Conservation (phyloP, 2,329 filamentous ascomycete species). For the Nemania bipapillata region DNA sequence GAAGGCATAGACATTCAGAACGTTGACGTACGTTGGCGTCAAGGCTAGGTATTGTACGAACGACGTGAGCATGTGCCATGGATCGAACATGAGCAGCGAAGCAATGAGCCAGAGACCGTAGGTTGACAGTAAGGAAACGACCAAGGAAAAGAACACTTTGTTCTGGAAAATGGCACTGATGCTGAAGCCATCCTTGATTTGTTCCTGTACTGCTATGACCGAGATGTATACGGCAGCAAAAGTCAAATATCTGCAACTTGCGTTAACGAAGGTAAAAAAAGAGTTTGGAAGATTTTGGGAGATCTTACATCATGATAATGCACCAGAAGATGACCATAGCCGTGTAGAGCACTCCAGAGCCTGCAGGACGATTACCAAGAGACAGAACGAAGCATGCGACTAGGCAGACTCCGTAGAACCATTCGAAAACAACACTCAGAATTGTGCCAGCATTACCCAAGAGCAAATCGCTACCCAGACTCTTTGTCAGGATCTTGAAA, state of each 20-base stretch:
- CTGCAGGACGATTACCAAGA: slow-evolving; percentile 92
- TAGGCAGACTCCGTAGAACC: slow-evolving; percentile 90
- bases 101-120: slow-evolving; percentile 93
- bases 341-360: slow-evolving; percentile 92
- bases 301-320: slow-evolving; percentile 83
- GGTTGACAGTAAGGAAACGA: slow-evolving; percentile 90
- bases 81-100: slow-evolving; percentile 94
- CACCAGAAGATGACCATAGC: slow-evolving; percentile 99
- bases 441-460: slow-evolving; percentile 81
- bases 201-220: slow-evolving; percentile 80
- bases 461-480: slow-evolving; percentile 74
- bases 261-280: slow-evolving; percentile 21
- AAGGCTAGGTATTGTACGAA: slow-evolving; percentile 94
- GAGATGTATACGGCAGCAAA: slow-evolving; percentile 97
- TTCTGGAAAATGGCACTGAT: slow-evolving; percentile 83
- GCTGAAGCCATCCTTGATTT: slow-evolving; percentile 75
- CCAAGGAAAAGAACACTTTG: slow-evolving; percentile 88
- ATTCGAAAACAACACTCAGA: slow-evolving; percentile 90
- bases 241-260: slow-evolving; percentile 75
- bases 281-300: neutral
- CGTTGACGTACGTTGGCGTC: slow-evolving; percentile 96
- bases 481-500: slow-evolving; percentile 94
- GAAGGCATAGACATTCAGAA: slow-evolving; percentile 98
- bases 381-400: slow-evolving; percentile 95
- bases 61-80: slow-evolving; percentile 99